Conservation (phyloP, 768 basidiomycete genomes). For the Auricularia auricula-judae region DNA sequence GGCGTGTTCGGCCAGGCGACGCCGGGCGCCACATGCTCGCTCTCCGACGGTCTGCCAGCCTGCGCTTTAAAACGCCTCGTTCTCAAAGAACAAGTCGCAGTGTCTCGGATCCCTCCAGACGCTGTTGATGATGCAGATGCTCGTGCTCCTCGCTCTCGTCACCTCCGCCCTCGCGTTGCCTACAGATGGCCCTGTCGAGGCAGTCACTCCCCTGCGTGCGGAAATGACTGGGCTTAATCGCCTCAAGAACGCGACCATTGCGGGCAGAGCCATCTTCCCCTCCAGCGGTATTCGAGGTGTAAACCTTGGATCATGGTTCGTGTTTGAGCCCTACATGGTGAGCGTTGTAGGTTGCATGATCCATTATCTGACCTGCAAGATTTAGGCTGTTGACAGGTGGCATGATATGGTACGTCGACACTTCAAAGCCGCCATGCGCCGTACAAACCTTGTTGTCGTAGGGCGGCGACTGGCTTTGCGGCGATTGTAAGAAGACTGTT, state of each 20-base stretch:
- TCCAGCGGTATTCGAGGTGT: background rate
- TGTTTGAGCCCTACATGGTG: background rate
- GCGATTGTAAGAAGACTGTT: background rate
- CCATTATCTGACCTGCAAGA: background rate
- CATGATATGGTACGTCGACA: background rate
- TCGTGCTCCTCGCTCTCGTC: background rate
- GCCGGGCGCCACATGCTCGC: too few relatives aligned
- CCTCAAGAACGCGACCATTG: background rate
- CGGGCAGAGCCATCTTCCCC: background rate
- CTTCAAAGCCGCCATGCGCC: background rate
- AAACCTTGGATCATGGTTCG: background rate
- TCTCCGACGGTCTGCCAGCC: too few relatives aligned
- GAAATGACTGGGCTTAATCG: background rate
- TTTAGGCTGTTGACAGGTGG: background rate
- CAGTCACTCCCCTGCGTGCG: background rate
- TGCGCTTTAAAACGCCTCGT: too few relatives aligned
- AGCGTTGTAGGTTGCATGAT: background rate
- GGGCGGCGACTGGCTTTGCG: background rate
- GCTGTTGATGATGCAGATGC: background rate
- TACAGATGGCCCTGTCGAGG: background rate
- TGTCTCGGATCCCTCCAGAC: too few relatives aligned
- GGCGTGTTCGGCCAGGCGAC: too few relatives aligned
- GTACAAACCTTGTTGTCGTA: background rate
- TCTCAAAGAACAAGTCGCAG: too few relatives aligned
- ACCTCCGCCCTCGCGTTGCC: background rate